These are phyloP conservation scores for Magnaporthiopsis rhizophila DNA, from an alignment of 2,329 filamentous ascomycete species.

Conservation along the genomic window DNA sequence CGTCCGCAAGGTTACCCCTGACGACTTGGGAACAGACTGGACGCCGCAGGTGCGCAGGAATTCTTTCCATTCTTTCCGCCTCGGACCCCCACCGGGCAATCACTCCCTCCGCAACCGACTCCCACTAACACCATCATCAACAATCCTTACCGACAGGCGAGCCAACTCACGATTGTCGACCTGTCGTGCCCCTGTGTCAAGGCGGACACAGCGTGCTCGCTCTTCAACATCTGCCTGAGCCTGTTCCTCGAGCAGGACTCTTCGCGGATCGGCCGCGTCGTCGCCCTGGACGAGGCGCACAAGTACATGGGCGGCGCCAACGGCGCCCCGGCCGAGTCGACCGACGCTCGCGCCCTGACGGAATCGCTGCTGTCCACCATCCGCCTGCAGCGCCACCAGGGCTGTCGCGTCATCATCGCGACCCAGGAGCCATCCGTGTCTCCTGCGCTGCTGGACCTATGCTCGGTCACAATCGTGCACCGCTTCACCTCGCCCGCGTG, in stretches of 20 bases:
- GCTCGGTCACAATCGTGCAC: constrained; percentile 64
- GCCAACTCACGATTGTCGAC: constrained; percentile 40
- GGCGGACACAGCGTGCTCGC: constrained; percentile 54
- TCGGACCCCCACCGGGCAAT: neutral
- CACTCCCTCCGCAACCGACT: neutral
- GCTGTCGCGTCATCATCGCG: constrained; percentile 58
- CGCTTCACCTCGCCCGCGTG: constrained; percentile 45
- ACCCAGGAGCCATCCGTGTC: constrained; percentile 73
- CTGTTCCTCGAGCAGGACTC: constrained; percentile 52
- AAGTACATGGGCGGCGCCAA: constrained; percentile 51
- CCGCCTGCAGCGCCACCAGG: constrained; percentile 63
- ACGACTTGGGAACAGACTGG: constrained; percentile 21
- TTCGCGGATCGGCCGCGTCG: constrained; percentile 42
- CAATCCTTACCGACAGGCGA: constrained; percentile 13
- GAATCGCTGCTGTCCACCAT: constrained; percentile 55
- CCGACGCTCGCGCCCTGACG: constrained; percentile 50
- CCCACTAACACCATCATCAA: neutral
- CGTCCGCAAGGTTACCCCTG: neutral
- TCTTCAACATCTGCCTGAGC: constrained; percentile 65
- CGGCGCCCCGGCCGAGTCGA: constrained; percentile 29
- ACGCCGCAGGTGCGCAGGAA: constrained; percentile 15
- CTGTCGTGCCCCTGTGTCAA: constrained; percentile 66
- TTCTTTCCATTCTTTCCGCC: no score
- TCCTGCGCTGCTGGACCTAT: constrained; percentile 60
- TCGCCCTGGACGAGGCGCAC: constrained; percentile 72